phyloP scores from a whole-genome alignment of 768 basidiomycete species.

The Suillus plorans region DNA sequence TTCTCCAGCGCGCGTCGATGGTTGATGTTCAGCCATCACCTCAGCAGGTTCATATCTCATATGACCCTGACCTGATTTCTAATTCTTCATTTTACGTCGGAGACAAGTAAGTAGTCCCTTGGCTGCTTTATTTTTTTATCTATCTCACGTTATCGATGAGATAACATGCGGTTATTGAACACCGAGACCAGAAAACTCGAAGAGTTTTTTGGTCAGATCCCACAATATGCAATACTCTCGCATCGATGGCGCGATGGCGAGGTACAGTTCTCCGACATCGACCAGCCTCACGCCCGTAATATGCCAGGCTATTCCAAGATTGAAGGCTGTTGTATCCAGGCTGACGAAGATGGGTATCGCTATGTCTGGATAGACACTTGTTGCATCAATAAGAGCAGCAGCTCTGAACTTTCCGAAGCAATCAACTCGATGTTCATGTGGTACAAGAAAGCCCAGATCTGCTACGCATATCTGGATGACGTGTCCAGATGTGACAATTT shows the following conservation, averaged over 20 bases:
- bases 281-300: background rate
- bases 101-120: background rate
- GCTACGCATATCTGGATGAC: slow-evolving; percentile 29
- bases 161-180: slow-evolving; percentile 13
- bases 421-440: slow-evolving; percentile 35
- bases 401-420: slow-evolving; percentile 28
- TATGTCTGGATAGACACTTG: slow-evolving; percentile 35
- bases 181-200: slow-evolving; percentile 6
- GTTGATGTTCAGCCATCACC: background rate
- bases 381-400: slow-evolving; percentile 30
- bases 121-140: background rate
- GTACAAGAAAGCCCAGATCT: slow-evolving; percentile 27
- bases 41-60: background rate
- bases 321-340: slow-evolving; percentile 18
- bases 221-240: background rate
- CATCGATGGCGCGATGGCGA: background rate
- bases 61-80: background rate
- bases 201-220: background rate
- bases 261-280: background rate
- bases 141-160: slow-evolving; percentile 25
- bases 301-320: slow-evolving; percentile 17
- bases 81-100: background rate
- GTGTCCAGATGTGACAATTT: slow-evolving; percentile 7
- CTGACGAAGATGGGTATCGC: slow-evolving; percentile 12
- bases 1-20: background rate